Evolutionary conservation across 2,329 filamentous ascomycete genomes (phyloP).

Genomic region (Calonectria ilicicola): DNA sequence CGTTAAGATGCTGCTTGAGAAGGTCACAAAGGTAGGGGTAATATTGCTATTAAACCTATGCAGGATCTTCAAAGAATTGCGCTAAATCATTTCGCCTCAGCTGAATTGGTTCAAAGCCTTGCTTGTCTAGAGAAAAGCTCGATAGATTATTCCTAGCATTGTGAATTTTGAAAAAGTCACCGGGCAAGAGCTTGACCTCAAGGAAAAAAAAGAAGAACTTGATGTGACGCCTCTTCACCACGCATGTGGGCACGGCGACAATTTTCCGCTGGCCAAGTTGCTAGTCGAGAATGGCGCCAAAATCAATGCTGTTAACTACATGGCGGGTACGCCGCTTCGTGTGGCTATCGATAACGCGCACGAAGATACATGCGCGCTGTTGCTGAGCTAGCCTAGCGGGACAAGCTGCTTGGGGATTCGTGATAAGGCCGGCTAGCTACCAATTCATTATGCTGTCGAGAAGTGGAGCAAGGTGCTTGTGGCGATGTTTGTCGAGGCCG

Average conservation of each 20-base stretch:
- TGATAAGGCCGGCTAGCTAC: neutral
- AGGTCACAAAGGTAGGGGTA: too few species aligned
- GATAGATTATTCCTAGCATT: too few species aligned
- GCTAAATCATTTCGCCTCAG: too few species aligned
- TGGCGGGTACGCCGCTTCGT: constrained; percentile 9
- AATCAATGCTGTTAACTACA: neutral
- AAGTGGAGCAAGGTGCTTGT: neutral
- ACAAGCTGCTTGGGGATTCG: neutral
- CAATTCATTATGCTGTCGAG: constrained; percentile 12
- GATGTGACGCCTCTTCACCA: constrained; percentile 19
- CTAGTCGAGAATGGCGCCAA: constrained; percentile 11
- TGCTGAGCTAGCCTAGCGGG: constrained; percentile 9
- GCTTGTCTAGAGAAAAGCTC: too few species aligned
- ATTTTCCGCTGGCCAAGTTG: neutral
- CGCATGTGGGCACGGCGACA: constrained; percentile 12
- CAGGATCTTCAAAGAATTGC: too few species aligned
- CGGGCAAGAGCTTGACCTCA: neutral
- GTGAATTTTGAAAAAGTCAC: neutral
- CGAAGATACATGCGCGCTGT: neutral
- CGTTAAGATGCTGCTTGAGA: too few species aligned
- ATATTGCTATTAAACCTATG: too few species aligned
- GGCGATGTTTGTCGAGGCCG: constrained; percentile 10
- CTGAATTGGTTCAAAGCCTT: too few species aligned
- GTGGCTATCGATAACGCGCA: neutral
- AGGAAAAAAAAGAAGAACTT: neutral